Percentiles rank a stretch among this genome's conserved stretches.
Conservation (phyloP, 768 basidiomycete species). For the Rhodotorula babjevae region DNA sequence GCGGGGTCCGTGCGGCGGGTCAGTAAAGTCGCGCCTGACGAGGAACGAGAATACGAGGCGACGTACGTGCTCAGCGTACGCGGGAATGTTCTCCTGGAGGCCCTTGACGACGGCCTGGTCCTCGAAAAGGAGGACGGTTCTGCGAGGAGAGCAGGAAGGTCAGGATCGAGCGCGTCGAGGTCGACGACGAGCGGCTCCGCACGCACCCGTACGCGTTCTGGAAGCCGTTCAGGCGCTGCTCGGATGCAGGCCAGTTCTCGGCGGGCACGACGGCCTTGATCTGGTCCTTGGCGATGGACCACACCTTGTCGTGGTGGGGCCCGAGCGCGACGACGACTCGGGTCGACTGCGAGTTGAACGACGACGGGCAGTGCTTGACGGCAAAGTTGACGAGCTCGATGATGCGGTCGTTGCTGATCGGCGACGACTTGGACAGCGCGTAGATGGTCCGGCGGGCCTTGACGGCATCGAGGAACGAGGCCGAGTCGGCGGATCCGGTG, state of each 20-base stretch:
- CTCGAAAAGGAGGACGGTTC: slow-evolving; percentile 48
- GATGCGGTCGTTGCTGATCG: slow-evolving; percentile 41
- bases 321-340: slow-evolving; percentile 47
- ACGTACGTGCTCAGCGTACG: slow-evolving; percentile 27
- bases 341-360: slow-evolving; percentile 48
- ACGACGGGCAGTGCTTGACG: slow-evolving; percentile 27
- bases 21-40: background rate
- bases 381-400: background rate
- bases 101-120: slow-evolving; percentile 41
- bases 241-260: slow-evolving; percentile 22
- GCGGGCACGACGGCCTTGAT: slow-evolving; percentile 37
- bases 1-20: background rate
- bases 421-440: slow-evolving; percentile 28
- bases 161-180: background rate
- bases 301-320: slow-evolving; percentile 40
- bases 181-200: background rate
- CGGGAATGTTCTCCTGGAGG: slow-evolving; percentile 36
- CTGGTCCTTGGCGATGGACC: slow-evolving; percentile 40
- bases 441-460: slow-evolving; percentile 47
- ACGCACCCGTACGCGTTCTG: slow-evolving; percentile 43
- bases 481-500: background rate
- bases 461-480: slow-evolving; percentile 44
- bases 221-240: slow-evolving; percentile 42
- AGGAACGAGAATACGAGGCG: too few relatives aligned
- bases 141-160: background rate